Evolutionary conservation across 2,329 filamentous ascomycete species (phyloP), one percentile per base, ranked within the genome.

Genomic region (Xylariaceae sp.): DNA sequence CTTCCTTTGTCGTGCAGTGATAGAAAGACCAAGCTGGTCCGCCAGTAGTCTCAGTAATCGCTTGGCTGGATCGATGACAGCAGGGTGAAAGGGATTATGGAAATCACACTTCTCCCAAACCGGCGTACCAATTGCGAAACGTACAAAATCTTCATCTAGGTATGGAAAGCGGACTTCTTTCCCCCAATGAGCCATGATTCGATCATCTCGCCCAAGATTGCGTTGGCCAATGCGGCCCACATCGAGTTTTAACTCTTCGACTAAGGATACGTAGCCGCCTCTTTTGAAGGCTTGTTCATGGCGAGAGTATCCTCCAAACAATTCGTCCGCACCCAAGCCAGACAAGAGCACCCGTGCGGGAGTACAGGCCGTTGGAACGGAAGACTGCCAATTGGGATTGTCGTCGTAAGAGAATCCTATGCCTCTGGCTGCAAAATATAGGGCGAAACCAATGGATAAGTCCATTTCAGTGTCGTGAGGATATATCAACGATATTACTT

Each of bases 391-490:
- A 3, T 66, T 58, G n/a, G 60, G 50, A 22, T 61, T 51, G 32
- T 58, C 50, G 11, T 57, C 63, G 47, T 71, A 71, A 36, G 75
- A 72, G 15, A 66, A 57, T 0, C 86, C 89, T 44, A 72, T 67
- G 1, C 90, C 92, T 36, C 90, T 81, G 0, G 92, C 85, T 6
- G 94, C 90, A 71, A 99, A 99, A 68, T 96, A 97, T n/a, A 99
- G 75, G 0, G 94, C 94, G 59, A 81, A 86, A 0, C 89, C 87
- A 60, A 99, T 99, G 3, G 94, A 99, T 1, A 99, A 76, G 62
- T 99, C 94, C 94, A 99, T 99, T 69, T 99, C 94, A 0, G 94
- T 99, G 58, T 96, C 92, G 68, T 99, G 94, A 0, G 94, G 94
- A 58, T 87, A 78, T 66, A 99, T 96, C 15, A 99, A 75, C 2